Percentiles rank a stretch among this genome's conserved stretches.
Evolutionary conservation across 148 eudicot genomes (phyloP).

Genomic region (Nepenthes gracilis): DNA sequence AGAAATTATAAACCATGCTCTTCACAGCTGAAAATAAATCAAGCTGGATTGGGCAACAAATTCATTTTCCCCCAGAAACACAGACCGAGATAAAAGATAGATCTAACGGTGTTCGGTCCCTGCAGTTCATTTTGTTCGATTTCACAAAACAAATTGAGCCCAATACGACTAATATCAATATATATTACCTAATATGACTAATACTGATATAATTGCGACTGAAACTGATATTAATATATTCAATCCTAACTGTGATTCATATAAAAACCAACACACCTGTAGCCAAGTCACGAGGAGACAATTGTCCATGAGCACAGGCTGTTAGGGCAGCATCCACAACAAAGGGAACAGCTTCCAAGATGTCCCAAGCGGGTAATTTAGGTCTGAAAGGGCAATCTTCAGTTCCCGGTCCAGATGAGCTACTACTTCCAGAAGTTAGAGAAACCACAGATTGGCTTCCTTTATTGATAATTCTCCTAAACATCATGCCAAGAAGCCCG

Average conservation of each 20-base stretch:
- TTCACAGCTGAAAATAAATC: neutral
- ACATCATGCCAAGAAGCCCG: constrained; percentile 77
- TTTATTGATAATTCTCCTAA: constrained; percentile 42
- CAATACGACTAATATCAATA: no score
- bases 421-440: constrained; percentile 77
- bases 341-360: constrained; percentile 93
- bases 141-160: no score
- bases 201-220: no score
- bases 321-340: constrained; percentile 96
- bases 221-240: no score
- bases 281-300: constrained; percentile 93
- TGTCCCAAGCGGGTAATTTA: constrained; percentile 91
- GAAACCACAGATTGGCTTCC: constrained; percentile 39
- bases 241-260: no score
- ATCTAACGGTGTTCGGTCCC: no score
- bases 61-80: no score
- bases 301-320: constrained; percentile 87
- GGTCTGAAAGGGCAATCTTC: constrained; percentile 59
- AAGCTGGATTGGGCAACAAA: no score
- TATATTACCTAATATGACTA: no score
- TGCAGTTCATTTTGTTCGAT: no score
- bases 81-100: no score
- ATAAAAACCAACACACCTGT: constrained; percentile 31
- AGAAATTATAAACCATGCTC: neutral
- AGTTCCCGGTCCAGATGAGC: constrained; percentile 50